Percentiles rank a stretch among this genome's conserved stretches.
Conservation (phyloP, 2,329 filamentous ascomycete species). For the Apiospora aurea region DNA sequence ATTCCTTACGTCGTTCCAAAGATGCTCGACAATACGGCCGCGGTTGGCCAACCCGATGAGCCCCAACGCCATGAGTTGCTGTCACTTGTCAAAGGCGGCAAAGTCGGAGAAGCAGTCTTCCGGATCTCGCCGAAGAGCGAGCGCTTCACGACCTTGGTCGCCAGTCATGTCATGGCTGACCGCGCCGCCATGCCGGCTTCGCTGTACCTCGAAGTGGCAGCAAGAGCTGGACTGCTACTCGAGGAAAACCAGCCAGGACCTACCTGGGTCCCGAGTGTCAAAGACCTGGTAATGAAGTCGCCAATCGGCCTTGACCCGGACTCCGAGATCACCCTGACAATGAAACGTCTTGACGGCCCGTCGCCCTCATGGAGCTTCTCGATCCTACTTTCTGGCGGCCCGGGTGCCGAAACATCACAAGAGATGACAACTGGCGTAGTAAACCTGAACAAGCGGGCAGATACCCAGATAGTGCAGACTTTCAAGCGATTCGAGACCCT, state of each 20-base stretch:
- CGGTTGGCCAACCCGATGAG: not conserved
- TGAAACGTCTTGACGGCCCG: conserved; percentile 22
- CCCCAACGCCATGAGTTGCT: not conserved
- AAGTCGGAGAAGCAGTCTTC: conserved; percentile 25
- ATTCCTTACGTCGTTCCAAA: not conserved
- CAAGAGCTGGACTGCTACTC: conserved; percentile 38
- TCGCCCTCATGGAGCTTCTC: conserved; percentile 30
- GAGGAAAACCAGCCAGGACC: conserved; percentile 32
- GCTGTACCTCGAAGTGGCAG: conserved; percentile 38
- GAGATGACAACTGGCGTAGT: conserved; percentile 30
- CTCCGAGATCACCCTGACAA: conserved; percentile 27
- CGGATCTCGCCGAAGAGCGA: conserved; percentile 32
- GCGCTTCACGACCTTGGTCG: conserved; percentile 30
- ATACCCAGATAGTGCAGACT: conserved; percentile 34
- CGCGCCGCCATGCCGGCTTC: conserved; percentile 38
- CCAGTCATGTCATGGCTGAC: conserved; percentile 38
- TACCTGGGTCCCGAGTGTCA: conserved; percentile 28
- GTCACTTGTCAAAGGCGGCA: not conserved
- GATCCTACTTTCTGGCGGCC: conserved; percentile 24
- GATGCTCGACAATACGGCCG: not conserved
- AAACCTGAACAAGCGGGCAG: conserved; percentile 24
- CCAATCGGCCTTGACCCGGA: conserved; percentile 23
- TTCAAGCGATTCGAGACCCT: conserved; percentile 43
- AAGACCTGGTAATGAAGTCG: conserved; percentile 31
- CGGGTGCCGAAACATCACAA: not conserved